Base-by-base conservation (phyloP, 441 rosid species). In the Theobroma grandiflorum region DNA sequence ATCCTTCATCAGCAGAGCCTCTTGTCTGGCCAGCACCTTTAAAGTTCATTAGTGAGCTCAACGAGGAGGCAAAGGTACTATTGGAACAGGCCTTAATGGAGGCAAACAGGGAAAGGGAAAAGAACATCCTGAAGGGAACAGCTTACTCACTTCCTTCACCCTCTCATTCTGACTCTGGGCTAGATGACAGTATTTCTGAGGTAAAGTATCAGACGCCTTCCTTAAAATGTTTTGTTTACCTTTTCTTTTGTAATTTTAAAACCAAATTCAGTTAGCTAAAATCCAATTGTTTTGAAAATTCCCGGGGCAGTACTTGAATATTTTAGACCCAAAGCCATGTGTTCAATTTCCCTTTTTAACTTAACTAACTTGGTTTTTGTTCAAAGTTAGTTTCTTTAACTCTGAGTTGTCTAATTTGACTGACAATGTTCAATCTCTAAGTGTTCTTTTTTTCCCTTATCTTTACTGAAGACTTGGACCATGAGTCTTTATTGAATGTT, bases 21-120 rank as follows among this genome's bases (percentile, higher is more conserved):
- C 94, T 97, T 31, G 97, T 97, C 55, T 97, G 99, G 99, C 99
- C 99, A 42, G 90, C 99, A 0, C 99, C 99, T 12, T 86, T 97
- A 71, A 97, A 97, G 83, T 93, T 97, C 90, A 95, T 97, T 83
- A 91, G 97, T 20, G 99, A 97, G 84, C 96, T 97, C 63, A 90
- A 92, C 57, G 89, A 89, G 5, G 99, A 95, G 76, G 97, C 99
- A 1, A 95, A 94, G 79, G 86, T 86, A 1, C 89, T 97, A 7
- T 78, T 97, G 35, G 99, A 97, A 78, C 88, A 82, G 70, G 99
- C 99, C 66, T 66, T 97, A 52, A 92, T 91, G 96, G 93, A 94
- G 4, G 97, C 97, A 62, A 95, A 94, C 82, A 89, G 82, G 82
- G 97, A 91, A 82, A 91, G 98, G 85, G 99, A 97, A 85, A 95